phyloP scores from a whole-genome alignment of 768 basidiomycete species.

The Rhodosporidiobolus odoratus region DNA sequence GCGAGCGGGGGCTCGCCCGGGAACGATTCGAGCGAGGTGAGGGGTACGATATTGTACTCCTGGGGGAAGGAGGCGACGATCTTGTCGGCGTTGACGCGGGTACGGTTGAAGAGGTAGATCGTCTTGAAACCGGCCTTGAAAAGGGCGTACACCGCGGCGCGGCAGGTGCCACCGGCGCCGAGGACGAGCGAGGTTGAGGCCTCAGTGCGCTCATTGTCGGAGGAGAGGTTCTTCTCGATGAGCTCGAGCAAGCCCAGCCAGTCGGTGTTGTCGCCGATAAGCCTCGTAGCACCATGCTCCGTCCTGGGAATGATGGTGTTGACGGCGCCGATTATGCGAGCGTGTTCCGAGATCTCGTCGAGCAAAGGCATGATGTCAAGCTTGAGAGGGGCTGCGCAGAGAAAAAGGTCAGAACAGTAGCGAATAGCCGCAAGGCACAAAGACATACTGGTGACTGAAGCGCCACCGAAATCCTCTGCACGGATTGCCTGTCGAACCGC shows the following conservation, averaged over 20 bases:
- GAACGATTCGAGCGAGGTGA: constrained; percentile 55
- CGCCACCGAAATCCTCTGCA: constrained; percentile 78
- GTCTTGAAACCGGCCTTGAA: constrained; percentile 60
- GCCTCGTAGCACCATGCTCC: constrained; percentile 48
- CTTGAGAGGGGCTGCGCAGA: constrained; percentile 66
- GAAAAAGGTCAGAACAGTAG: neutral
- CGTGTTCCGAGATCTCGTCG: constrained; percentile 71
- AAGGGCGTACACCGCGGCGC: constrained; percentile 88
- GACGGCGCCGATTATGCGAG: constrained; percentile 82
- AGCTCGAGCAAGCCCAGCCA: constrained; percentile 77
- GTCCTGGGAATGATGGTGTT: constrained; percentile 73
- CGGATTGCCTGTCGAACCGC: constrained; percentile 61
- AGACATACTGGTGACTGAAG: constrained; percentile 69
- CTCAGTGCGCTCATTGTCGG: constrained; percentile 48
- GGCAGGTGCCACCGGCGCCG: constrained; percentile 89
- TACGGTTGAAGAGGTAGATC: constrained; percentile 87
- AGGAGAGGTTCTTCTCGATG: constrained; percentile 43
- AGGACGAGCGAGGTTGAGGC: constrained; percentile 68
- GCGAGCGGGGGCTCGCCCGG: constrained; percentile 56
- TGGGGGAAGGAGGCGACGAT: constrained; percentile 65
- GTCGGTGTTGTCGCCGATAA: constrained; percentile 92
- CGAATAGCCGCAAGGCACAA: neutral
- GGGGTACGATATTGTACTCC: constrained; percentile 56
- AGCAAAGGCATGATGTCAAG: constrained; percentile 79
- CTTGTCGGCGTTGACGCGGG: constrained; percentile 63